Conservation (phyloP, 2,329 filamentous ascomycete species). For the Neonectria faginata region DNA sequence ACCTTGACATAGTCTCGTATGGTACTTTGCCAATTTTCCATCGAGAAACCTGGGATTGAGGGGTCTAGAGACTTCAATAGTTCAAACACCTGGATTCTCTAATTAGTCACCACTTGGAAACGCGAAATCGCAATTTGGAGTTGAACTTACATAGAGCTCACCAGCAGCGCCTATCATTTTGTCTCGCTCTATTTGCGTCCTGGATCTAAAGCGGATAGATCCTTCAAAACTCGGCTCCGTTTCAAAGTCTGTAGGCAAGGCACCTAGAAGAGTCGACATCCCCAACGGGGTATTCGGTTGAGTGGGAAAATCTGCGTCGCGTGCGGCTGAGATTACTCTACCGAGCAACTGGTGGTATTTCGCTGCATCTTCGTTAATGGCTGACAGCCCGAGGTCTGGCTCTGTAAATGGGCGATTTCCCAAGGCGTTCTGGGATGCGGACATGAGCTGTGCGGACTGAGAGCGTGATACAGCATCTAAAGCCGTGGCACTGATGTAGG, state of each 20-base stretch:
- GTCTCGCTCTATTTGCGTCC: slow-evolving; percentile 13
- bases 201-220: slow-evolving; percentile 3
- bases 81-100: slow-evolving; percentile 53
- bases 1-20: slow-evolving; percentile 54
- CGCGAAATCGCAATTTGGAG: not conserved
- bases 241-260: not conserved
- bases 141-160: slow-evolving; percentile 23
- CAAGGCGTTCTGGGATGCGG: not conserved
- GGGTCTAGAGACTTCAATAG: slow-evolving; percentile 46
- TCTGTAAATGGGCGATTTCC: not conserved
- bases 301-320: not conserved
- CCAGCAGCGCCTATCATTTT: slow-evolving; percentile 23
- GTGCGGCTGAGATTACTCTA: slow-evolving; percentile 4
- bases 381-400: not conserved
- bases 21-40: slow-evolving; percentile 59
- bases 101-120: not conserved
- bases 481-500: not conserved
- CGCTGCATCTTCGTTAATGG: not conserved
- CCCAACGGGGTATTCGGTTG: not conserved
- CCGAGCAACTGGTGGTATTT: slow-evolving; percentile 7
- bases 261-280: not conserved
- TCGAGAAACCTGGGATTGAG: slow-evolving; percentile 48
- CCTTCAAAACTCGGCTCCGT: slow-evolving; percentile 1
- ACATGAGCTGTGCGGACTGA: not conserved
- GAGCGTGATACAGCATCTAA: not conserved